These are phyloP conservation scores for Lithospermum erythrorhizon DNA, from an alignment of 257 asterid genomes.

Conservation along the genomic window DNA sequence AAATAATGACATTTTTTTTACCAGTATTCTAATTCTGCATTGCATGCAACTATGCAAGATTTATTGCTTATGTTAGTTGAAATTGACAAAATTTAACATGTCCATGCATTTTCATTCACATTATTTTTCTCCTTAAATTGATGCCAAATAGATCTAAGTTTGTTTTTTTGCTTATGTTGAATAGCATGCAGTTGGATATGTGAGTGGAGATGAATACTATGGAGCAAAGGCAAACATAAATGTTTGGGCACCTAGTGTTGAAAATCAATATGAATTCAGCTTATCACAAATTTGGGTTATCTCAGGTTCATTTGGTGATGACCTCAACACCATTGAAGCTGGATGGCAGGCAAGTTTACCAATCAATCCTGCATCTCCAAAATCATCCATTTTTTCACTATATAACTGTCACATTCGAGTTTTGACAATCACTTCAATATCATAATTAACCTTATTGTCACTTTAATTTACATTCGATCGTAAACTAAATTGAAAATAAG, in stretches of 20 bases:
- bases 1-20: too few relatives aligned
- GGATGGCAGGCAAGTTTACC: constrained; percentile 81
- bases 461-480: too few relatives aligned
- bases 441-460: too few relatives aligned
- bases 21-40: too few relatives aligned
- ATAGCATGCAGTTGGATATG: constrained; percentile 96
- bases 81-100: not conserved
- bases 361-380: too few relatives aligned
- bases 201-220: constrained; percentile 60
- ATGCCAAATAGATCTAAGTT: not conserved
- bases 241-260: constrained; percentile 76
- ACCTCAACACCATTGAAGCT: constrained; percentile 96
- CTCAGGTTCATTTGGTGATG: constrained; percentile 83
- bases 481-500: not conserved
- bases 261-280: constrained; percentile 65
- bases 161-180: not conserved
- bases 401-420: too few relatives aligned
- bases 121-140: not conserved
- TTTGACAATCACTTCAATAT: too few relatives aligned
- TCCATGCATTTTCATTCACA: not conserved
- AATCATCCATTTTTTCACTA: too few relatives aligned
- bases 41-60: too few relatives aligned
- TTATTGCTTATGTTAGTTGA: too few relatives aligned
- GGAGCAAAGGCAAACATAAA: constrained; percentile 90
- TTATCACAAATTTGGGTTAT: constrained; percentile 86